Evolutionary conservation across 2,329 filamentous ascomycete genomes (phyloP), one percentile per base, ranked within the genome.

Genomic region (Colletotrichum nymphaeae): DNA sequence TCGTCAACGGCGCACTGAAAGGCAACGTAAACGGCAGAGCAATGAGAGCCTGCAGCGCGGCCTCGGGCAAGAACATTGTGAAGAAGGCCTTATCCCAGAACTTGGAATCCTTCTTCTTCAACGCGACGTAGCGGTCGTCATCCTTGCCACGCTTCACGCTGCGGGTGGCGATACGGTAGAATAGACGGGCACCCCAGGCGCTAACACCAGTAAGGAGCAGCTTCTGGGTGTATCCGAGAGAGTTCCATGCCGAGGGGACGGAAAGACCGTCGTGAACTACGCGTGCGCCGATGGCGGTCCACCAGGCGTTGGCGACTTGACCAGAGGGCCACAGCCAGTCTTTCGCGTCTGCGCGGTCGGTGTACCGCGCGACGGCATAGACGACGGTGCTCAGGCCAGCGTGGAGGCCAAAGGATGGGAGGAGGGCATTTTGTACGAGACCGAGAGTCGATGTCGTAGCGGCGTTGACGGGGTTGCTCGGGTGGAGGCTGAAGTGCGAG

Each of bases 61-160:
- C 89, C 79, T 91, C 89, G 0, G 89, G 89, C 0, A 91, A 79
- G 78, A 90, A 92, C 11, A 86, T 79, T 28, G 83, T 87, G 75
- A 89, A 85, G 14, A 90, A 80, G 0, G 88, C 87, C 71, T 84
- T 86, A 76, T 87, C 88, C 90, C 90, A 92, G 81, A 90, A 91
- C 1, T 84, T 84, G 24, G 75, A 74, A 1, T 86, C 83, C 58
- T 83, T 80, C 55, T 65, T 63, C 82, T 91, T 91, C 9, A 80
- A 81, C 2, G 80, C 82, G 4, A 86, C 84, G 77, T 92, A 92
- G 22, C 89, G 83, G 0, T 88, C 83, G 76, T 91, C 89, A 64
- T 92, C 90, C 32, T 81, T 81, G n/a, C 87, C 86, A 46, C 89
- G 85, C 59, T 82, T 79, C 22, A 88, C 74, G 28, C 85, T 86